phyloP scores from a whole-genome alignment of 768 basidiomycete genomes.

The Calocybe gangraenosa region DNA sequence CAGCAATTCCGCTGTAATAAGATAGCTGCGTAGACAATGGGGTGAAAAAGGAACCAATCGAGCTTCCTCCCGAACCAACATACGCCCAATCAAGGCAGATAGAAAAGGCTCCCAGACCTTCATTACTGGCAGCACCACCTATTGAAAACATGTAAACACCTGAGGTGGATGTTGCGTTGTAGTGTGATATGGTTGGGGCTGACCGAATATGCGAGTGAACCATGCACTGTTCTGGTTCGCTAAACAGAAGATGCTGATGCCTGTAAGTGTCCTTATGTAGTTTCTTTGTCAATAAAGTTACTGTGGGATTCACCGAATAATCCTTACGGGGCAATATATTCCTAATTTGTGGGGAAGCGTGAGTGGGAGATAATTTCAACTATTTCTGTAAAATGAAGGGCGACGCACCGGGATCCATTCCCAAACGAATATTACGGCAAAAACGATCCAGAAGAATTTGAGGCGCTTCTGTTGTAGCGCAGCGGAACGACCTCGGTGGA shows the following conservation, averaged over 20 bases:
- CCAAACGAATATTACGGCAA: constrained; percentile 48
- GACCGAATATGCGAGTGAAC: constrained; percentile 54
- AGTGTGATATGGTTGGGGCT: not conserved
- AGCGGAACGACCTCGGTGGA: constrained; percentile 33
- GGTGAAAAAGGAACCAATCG: constrained; percentile 35
- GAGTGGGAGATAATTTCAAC: not conserved
- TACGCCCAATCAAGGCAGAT: constrained; percentile 55
- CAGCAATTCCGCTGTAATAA: constrained; percentile 34
- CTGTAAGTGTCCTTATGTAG: constrained; percentile 40
- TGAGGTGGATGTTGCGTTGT: not conserved
- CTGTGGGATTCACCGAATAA: constrained; percentile 8
- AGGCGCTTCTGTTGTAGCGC: constrained; percentile 45
- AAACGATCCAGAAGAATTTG: constrained; percentile 52
- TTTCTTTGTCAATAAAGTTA: not conserved
- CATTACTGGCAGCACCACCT: constrained; percentile 46
- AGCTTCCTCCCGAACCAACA: constrained; percentile 29
- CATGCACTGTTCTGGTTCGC: constrained; percentile 43
- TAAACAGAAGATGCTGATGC: constrained; percentile 53
- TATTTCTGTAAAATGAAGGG: too few species aligned
- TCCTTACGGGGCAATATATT: constrained; percentile 38
- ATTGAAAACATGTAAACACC: constrained; percentile 12
- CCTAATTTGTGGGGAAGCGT: constrained; percentile 14
- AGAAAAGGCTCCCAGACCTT: constrained; percentile 51
- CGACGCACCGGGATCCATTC: constrained; percentile 47
- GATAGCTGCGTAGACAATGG: constrained; percentile 46